Percentiles rank a stretch among this genome's conserved stretches.
phyloP scores from a whole-genome alignment of 805 yeast species.

The Lipomyces chichibuensis region DNA sequence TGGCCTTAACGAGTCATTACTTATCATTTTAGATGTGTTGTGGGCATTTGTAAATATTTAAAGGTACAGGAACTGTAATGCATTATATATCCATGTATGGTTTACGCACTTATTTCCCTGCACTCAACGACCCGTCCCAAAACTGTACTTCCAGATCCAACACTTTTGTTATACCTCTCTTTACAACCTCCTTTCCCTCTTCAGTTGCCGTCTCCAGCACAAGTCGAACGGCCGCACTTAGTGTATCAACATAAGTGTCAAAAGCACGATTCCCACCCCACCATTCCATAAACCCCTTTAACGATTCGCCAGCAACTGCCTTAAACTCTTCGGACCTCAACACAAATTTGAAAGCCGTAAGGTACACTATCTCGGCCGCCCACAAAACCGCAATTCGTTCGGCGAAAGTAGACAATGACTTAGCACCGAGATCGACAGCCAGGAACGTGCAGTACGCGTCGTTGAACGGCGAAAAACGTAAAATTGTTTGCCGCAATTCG shows the following conservation, averaged over 20 bases:
- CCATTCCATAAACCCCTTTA: conserved; percentile 7
- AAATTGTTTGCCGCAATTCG: background rate
- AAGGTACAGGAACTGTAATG: background rate
- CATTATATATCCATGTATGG: background rate
- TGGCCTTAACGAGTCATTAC: background rate
- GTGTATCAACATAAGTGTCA: background rate
- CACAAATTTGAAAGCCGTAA: conserved; percentile 3
- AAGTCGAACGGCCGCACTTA: background rate
- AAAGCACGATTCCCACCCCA: conserved; percentile 7
- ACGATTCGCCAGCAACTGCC: background rate
- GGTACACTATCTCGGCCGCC: conserved; percentile 7
- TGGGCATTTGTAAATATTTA: background rate
- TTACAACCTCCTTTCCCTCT: background rate
- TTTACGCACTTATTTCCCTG: background rate
- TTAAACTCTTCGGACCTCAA: background rate
- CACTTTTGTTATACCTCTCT: background rate
- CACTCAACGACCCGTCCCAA: background rate
- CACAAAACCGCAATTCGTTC: background rate
- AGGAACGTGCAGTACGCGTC: conserved; percentile 1
- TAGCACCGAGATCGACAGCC: conserved; percentile 5
- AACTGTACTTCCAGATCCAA: conserved; percentile 4
- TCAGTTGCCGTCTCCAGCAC: background rate
- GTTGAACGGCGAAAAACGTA: background rate
- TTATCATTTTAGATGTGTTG: background rate
- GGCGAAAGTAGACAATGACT: background rate